Evolutionary conservation across 208 protist species (phyloP).

Genomic region (Acanthamoeba sp.): DNA sequence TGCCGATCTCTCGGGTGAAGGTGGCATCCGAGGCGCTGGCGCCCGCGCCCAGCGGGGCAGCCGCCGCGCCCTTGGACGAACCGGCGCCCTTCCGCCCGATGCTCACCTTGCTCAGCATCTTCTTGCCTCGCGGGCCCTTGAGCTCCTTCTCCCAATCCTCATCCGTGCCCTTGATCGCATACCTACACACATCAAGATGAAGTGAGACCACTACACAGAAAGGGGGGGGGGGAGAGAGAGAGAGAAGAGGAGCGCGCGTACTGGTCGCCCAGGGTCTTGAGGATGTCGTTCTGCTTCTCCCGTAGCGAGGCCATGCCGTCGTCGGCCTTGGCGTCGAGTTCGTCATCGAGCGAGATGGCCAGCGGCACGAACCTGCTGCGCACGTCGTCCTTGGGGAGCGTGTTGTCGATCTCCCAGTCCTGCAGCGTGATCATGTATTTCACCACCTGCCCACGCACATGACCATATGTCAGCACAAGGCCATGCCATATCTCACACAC

Average conservation of each 20-base stretch:
- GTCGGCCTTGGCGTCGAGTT: slow-evolving; percentile 33
- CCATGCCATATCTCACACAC: background rate
- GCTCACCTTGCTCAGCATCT: slow-evolving; percentile 13
- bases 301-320: background rate
- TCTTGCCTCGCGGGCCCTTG: slow-evolving; percentile 22
- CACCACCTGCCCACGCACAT: background rate
- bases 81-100: slow-evolving; percentile 11
- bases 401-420: slow-evolving; percentile 59
- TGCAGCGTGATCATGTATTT: slow-evolving; percentile 73
- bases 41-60: background rate
- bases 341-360: slow-evolving; percentile 36
- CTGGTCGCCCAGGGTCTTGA: slow-evolving; percentile 54
- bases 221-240: background rate
- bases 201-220: background rate
- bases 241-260: slow-evolving; percentile 8
- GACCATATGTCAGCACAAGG: background rate
- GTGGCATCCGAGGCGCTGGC: background rate
- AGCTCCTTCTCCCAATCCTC: slow-evolving; percentile 72
- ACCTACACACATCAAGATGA: background rate
- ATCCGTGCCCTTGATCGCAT: slow-evolving; percentile 69
- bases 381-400: slow-evolving; percentile 2
- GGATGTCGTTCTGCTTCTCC: slow-evolving; percentile 25
- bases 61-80: background rate
- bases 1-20: slow-evolving; percentile 40
- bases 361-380: slow-evolving; percentile 17